Percentiles rank a stretch among this genome's conserved stretches.
Conservation (phyloP, 78 protist species). For the Dictyostelium discoideum region DNA sequence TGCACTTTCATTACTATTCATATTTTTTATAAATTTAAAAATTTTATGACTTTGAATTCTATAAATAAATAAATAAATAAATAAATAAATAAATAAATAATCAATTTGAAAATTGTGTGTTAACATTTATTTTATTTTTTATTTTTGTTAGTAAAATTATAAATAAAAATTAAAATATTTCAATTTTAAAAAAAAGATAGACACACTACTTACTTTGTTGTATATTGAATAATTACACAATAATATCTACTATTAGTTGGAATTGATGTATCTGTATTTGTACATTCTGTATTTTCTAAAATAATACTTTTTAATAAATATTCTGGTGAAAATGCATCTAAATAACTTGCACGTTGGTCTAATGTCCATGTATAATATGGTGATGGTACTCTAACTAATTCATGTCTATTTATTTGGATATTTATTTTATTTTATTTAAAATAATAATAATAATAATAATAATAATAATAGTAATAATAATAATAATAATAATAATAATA, state of each 20-base stretch:
- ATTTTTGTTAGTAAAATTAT: background rate
- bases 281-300: constrained; percentile 68
- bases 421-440: background rate
- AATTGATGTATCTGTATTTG: constrained; percentile 20
- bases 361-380: constrained; percentile 52
- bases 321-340: constrained; percentile 41
- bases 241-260: constrained; percentile 75
- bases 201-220: constrained; percentile 36
- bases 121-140: background rate
- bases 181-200: too few relatives aligned
- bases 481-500: too few relatives aligned
- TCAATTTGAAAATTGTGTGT: background rate
- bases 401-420: background rate
- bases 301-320: constrained; percentile 74
- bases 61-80: too few relatives aligned
- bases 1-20: background rate
- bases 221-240: constrained; percentile 66
- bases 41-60: constrained; percentile 73
- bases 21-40: constrained; percentile 38
- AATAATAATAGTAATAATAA: too few relatives aligned
- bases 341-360: constrained; percentile 42
- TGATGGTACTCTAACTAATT: constrained; percentile 53
- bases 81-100: background rate
- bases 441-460: too few relatives aligned
- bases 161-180: too few relatives aligned